A percentile compares a stretch with the other conserved stretches of the same genome.
Conservation (phyloP, 305 asterid species). For the Solanum aculeatissimum region DNA sequence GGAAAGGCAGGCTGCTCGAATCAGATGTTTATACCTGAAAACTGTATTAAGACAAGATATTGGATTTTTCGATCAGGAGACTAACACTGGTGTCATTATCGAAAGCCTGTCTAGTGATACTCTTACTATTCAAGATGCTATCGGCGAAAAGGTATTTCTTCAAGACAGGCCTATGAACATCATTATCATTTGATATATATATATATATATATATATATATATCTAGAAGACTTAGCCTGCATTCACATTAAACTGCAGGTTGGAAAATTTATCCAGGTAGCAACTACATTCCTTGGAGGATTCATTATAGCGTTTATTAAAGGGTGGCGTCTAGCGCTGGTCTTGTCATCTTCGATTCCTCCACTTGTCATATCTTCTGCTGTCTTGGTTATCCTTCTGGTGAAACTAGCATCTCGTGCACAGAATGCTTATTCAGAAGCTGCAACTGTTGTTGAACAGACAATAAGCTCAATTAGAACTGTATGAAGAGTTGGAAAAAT, state of each 20-base stretch:
- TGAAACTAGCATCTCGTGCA: conserved; percentile 31
- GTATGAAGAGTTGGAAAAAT: conserved; percentile 18
- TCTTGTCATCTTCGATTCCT: conserved; percentile 55
- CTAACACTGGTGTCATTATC: conserved; percentile 15
- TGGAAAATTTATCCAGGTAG: conserved; percentile 52
- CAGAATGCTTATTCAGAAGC: conserved; percentile 60
- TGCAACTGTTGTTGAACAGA: conserved; percentile 52
- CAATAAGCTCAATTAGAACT: conserved; percentile 60
- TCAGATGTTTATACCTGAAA: conserved; percentile 41
- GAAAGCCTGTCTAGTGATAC: conserved; percentile 19
- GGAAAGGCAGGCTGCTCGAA: conserved; percentile 71
- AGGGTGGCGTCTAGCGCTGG: conserved; percentile 71
- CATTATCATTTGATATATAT: not conserved
- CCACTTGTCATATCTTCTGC: conserved; percentile 42
- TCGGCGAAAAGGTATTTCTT: conserved; percentile 29
- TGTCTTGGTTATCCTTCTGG: conserved; percentile 26
- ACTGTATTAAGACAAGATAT: conserved; percentile 51
- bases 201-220: not conserved
- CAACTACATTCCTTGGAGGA: conserved; percentile 55
- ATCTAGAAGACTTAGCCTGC: not conserved
- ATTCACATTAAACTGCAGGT: conserved; percentile 21
- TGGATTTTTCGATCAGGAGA: conserved; percentile 18
- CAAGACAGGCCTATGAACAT: not conserved
- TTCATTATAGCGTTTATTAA: conserved; percentile 43
- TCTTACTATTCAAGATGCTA: conserved; percentile 21